Evolutionary conservation across 208 protist genomes (phyloP), one percentile per base, ranked within the genome.

Genomic region (Zelonia costaricensis): DNA sequence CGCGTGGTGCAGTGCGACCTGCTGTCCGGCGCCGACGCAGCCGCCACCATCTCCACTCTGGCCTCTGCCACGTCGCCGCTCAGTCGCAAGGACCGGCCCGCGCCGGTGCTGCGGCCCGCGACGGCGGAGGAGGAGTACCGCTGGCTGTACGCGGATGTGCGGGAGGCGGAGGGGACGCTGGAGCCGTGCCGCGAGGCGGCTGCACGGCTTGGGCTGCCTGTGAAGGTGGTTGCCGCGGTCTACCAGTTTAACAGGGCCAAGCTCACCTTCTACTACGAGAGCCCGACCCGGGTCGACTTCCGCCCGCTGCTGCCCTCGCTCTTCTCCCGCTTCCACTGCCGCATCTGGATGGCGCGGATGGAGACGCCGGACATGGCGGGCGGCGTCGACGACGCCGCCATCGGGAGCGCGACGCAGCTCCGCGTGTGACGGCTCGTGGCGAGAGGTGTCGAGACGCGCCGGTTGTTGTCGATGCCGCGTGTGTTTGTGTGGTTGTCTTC

Each of bases 161-260:
- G 47, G 45, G 78, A 89, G 49, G 90, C 80, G 18, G 71, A 68
- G 43, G 53, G 65, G 47, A 76, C 86, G 30, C 23, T 91, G 39
- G 59, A 57, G 51, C 74, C 74, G 53, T 93, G 84, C 62, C 74
- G 78, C 15, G 77, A 69, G 35, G 81, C 74, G 1, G 86, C 76
- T 12, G 59, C 59, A 31, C 59, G 79, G 30, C 67, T 86, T 16
- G 47, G 68, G 3, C 71, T 94, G 28, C 82, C 74, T 10, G 79
- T 94, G 61, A 64, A 42, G 33, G 68, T 95, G 20, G 73, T 87
- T 1, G 78, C 54, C 3, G 88, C 88, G n/a, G 82, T 78, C n/a
- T 95, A 91, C 53, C 88, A 95, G 75, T 94, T 91, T 75, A 87
- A 95, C 64, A 78, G 72, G 39, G 69, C 91, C 33, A 95, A 97